A percentile compares a stretch with the other conserved stretches of the same genome.
Evolutionary conservation across 495 filamentous ascomycete genomes (phyloP).

Genomic region (Penicillium samsonianum): DNA sequence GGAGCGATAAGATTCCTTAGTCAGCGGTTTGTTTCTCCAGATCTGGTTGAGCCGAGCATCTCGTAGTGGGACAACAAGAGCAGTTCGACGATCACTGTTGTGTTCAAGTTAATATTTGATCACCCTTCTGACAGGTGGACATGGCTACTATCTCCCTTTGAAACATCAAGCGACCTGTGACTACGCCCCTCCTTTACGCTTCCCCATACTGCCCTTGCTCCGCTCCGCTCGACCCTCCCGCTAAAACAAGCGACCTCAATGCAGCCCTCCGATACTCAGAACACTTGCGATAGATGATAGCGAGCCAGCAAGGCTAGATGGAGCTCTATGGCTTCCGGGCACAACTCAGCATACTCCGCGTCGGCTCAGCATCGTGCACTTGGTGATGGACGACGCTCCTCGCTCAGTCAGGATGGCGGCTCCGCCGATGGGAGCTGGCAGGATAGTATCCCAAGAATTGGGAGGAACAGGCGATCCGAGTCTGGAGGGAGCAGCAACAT

Average conservation of each 20-base stretch:
- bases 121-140: conserved; percentile 13
- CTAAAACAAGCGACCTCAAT: conserved; percentile 34
- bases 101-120: conserved; percentile 9
- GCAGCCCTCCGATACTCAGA: conserved; percentile 31
- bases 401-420: conserved; percentile 56
- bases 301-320: conserved; percentile 44
- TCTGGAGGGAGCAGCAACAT: conserved; percentile 63
- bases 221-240: conserved; percentile 23
- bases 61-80: conserved; percentile 23
- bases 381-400: conserved; percentile 56
- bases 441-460: conserved; percentile 43
- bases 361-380: conserved; percentile 68
- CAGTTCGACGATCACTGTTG: conserved; percentile 17
- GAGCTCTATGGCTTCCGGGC: conserved; percentile 53
- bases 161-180: conserved; percentile 28
- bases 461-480: conserved; percentile 52
- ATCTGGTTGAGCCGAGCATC: conserved; percentile 24
- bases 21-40: conserved; percentile 26
- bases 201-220: conserved; percentile 33
- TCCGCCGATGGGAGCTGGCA: conserved; percentile 50
- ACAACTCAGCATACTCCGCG: conserved; percentile 56
- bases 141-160: conserved; percentile 23
- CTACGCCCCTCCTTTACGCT: conserved; percentile 30
- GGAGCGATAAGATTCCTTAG: conserved; percentile 23
- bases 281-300: conserved; percentile 44